phyloP scores from a whole-genome alignment of 2,329 filamentous ascomycete species.

The Paradendryphiella salina region DNA sequence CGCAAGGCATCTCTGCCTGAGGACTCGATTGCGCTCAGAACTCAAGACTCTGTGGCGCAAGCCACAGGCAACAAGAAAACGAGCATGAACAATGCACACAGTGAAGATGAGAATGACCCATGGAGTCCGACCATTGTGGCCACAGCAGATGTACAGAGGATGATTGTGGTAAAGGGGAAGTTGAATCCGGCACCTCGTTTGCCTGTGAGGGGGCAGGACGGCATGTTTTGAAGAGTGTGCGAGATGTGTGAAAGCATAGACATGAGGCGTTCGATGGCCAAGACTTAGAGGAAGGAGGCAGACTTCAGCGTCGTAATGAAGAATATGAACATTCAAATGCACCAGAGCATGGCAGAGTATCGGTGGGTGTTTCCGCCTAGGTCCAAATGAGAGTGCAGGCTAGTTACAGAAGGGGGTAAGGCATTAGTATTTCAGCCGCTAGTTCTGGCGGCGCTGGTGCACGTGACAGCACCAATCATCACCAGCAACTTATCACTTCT shows the following conservation, averaged over 20 bases:
- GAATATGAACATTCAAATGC: no score
- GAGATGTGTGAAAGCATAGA: not conserved
- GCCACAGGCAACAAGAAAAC: slow-evolving; percentile 9
- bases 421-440: no score
- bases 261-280: not conserved
- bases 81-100: slow-evolving; percentile 10
- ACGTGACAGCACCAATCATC: no score
- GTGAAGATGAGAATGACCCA: slow-evolving; percentile 14
- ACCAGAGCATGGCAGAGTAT: no score
- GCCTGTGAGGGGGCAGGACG: not conserved
- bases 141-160: slow-evolving; percentile 19
- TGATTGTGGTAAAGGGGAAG: slow-evolving; percentile 20
- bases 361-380: no score
- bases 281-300: no score
- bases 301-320: no score
- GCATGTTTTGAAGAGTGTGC: not conserved
- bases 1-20: slow-evolving; percentile 13
- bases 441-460: no score
- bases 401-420: no score
- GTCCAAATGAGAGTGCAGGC: no score
- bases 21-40: slow-evolving; percentile 25
- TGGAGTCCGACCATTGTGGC: slow-evolving; percentile 27
- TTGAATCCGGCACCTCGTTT: not conserved
- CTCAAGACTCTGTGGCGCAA: not conserved
- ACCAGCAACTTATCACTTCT: no score